A percentile compares a stretch with the other conserved stretches of the same genome.
Conservation (phyloP, 2,329 filamentous ascomycete genomes). For the Calycina marina region DNA sequence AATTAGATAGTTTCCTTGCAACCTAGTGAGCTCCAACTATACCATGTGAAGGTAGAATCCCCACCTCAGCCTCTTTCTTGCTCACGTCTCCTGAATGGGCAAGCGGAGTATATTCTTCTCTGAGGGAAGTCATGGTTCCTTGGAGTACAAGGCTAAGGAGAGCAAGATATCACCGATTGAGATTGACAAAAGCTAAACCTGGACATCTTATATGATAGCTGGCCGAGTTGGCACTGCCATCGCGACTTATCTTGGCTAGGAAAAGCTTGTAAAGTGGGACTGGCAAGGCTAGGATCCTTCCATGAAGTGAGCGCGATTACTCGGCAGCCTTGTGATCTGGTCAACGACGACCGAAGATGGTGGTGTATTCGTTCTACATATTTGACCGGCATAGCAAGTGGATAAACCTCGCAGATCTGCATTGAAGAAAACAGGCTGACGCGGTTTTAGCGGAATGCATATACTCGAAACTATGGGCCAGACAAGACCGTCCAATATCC, state of each 20-base stretch:
- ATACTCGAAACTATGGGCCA: slow-evolving; percentile 73
- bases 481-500: slow-evolving; percentile 20
- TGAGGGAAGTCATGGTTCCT: slow-evolving; percentile 10
- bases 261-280: too few species aligned
- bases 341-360: slow-evolving; percentile 41
- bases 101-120: slow-evolving; percentile 6
- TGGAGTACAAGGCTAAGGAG: too few species aligned
- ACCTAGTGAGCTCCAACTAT: too few species aligned
- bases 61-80: slow-evolving; percentile 20
- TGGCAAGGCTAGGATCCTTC: too few species aligned
- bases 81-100: slow-evolving; percentile 14
- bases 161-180: too few species aligned
- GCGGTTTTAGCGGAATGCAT: slow-evolving; percentile 72
- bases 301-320: too few species aligned
- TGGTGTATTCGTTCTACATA: slow-evolving; percentile 95
- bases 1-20: too few species aligned
- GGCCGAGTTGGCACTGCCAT: background rate
- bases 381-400: slow-evolving; percentile 93
- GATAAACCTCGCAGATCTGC: background rate
- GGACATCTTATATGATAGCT: too few species aligned
- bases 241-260: too few species aligned
- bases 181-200: too few species aligned
- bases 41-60: slow-evolving; percentile 31
- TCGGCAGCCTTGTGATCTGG: slow-evolving; percentile 2
- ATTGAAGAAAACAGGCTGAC: slow-evolving; percentile 3